Conservation (phyloP, 352 stramenopile genomes). For the Globisporangium barbulae region DNA sequence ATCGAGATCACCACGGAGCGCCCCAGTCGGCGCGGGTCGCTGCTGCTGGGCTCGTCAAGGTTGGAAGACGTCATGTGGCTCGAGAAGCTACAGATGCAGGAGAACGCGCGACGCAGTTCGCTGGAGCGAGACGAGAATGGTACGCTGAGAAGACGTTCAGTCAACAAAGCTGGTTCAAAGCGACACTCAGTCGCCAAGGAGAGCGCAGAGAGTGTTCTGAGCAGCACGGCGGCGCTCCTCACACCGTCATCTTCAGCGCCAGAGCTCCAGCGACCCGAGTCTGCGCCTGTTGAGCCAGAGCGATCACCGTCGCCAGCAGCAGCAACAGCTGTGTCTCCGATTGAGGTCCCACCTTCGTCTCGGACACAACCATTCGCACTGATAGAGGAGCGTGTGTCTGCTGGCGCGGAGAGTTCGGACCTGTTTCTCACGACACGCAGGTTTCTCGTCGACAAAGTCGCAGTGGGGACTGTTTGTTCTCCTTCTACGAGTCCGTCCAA, state of each 20-base stretch:
- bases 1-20: conserved; percentile 60
- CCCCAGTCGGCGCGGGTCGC: conserved; percentile 14
- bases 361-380: not conserved
- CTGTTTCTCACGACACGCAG: conserved; percentile 12
- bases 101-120: conserved; percentile 19
- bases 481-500: not conserved
- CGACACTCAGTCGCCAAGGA: not conserved
- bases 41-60: conserved; percentile 1
- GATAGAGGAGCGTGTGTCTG: not conserved
- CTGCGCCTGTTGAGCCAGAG: not conserved
- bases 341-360: not conserved
- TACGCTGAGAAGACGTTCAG: conserved; percentile 12
- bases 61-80: conserved; percentile 7
- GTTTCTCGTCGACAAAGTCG: not conserved
- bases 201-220: not conserved
- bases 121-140: conserved; percentile 19
- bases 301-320: not conserved
- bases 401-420: not conserved
- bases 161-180: not conserved
- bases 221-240: not conserved
- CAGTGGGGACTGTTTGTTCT: not conserved
- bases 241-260: conserved; percentile 2
- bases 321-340: too few species aligned
- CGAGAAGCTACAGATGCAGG: conserved; percentile 19
- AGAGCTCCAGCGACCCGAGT: conserved; percentile 2